Percentiles rank a stretch among this genome's conserved stretches.
These are phyloP conservation scores for Ustilago bromivora DNA, from an alignment of 1,284 basidiomycete genomes.

Conservation along the genomic window DNA sequence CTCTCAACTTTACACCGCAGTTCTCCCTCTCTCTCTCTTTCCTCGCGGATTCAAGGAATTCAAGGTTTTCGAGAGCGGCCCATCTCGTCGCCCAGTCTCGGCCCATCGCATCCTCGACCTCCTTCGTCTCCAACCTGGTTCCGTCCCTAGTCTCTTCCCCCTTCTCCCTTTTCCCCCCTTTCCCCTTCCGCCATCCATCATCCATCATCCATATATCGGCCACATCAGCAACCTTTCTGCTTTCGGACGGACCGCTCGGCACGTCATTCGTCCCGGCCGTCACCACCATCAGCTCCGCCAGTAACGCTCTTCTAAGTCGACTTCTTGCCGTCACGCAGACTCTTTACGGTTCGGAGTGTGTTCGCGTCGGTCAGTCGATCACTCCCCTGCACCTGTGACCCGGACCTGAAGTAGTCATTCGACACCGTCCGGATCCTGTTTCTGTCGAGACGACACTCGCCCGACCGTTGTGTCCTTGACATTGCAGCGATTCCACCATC, in stretches of 20 bases:
- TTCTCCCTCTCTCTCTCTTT: not conserved
- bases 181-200: constrained; percentile 3
- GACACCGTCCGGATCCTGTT: not conserved
- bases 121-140: constrained; percentile 2
- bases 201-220: not conserved
- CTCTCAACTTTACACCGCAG: not conserved
- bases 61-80: not conserved
- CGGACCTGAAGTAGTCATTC: too few species aligned
- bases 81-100: not conserved
- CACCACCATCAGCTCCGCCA: not conserved
- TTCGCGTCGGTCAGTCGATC: not conserved
- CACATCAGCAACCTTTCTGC: not conserved
- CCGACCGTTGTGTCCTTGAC: not conserved
- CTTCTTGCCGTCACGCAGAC: not conserved
- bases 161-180: constrained; percentile 1
- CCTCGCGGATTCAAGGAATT: constrained; percentile 2
- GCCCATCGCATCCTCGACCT: too few species aligned
- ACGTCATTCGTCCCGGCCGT: not conserved
- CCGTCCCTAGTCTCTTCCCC: constrained; percentile 26
- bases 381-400: not conserved
- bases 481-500: not conserved
- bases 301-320: not conserved
- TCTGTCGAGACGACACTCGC: not conserved
- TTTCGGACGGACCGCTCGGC: not conserved
- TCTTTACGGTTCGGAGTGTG: too few species aligned